These are phyloP conservation scores for Mycena albidolilacea DNA, from an alignment of 768 basidiomycete genomes.

Conservation along the genomic window DNA sequence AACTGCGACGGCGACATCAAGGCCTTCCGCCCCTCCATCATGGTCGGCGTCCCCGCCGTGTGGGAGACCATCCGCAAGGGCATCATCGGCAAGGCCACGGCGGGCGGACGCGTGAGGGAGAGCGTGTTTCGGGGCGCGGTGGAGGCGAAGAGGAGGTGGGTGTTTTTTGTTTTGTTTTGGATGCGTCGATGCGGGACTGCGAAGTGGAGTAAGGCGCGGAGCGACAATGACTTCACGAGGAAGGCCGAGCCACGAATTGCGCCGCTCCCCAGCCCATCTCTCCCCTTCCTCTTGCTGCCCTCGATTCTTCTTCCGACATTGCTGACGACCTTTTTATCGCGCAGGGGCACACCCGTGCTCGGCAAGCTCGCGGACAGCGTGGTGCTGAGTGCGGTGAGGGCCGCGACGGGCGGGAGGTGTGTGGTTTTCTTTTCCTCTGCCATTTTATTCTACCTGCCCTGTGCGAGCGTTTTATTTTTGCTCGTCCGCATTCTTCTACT, in stretches of 20 bases:
- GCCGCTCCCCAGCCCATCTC: too few relatives aligned
- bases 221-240: too few relatives aligned
- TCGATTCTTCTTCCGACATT: background rate
- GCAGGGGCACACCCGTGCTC: constrained; percentile 71
- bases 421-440: background rate
- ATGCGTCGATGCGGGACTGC: too few relatives aligned
- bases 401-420: constrained; percentile 10
- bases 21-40: constrained; percentile 87
- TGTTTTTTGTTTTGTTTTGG: background rate
- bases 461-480: too few relatives aligned
- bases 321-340: too few relatives aligned
- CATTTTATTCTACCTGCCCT: too few relatives aligned
- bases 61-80: constrained; percentile 99
- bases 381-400: constrained; percentile 77
- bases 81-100: constrained; percentile 78
- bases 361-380: constrained; percentile 78
- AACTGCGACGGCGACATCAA: constrained; percentile 89
- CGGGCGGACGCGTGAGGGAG: constrained; percentile 76
- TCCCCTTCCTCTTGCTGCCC: too few relatives aligned
- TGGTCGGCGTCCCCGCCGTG: constrained; percentile 96
- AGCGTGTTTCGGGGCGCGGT: constrained; percentile 86
- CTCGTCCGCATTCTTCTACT: too few relatives aligned
- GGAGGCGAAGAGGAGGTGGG: constrained; percentile 71
- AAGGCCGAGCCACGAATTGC: too few relatives aligned
- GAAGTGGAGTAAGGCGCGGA: too few relatives aligned